phyloP scores from a whole-genome alignment of 2,329 filamentous ascomycete species.

The Aspergillus tanneri region DNA sequence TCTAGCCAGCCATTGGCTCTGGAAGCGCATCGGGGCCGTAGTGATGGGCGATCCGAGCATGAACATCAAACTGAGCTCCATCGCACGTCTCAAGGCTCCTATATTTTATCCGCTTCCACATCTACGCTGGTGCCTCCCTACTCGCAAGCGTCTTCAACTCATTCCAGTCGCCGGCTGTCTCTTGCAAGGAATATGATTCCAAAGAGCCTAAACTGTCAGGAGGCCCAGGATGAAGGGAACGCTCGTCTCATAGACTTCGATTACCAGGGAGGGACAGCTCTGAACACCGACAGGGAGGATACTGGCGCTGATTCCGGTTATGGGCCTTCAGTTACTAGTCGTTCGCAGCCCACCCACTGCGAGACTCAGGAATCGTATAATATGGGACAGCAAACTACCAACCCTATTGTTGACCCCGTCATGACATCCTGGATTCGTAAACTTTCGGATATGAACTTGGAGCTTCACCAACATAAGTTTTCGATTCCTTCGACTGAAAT shows the following conservation, averaged over 20 bases:
- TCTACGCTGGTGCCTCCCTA: neutral
- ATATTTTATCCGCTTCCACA: neutral
- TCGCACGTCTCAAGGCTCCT: neutral
- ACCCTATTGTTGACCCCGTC: neutral
- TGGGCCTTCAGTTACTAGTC: neutral
- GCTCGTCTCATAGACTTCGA: neutral
- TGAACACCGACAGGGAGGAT: conserved; percentile 1
- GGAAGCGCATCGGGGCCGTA: neutral
- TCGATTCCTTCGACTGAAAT: neutral
- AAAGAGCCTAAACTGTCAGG: neutral
- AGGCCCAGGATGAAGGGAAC: neutral
- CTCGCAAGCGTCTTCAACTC: neutral
- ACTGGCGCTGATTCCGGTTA: neutral
- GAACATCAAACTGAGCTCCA: neutral
- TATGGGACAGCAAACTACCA: neutral
- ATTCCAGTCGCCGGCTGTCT: neutral
- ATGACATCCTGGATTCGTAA: conserved; percentile 7
- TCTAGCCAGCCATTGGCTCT: neutral
- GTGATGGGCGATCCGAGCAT: neutral
- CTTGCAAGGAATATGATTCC: neutral
- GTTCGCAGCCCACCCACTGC: neutral
- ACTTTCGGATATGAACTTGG: conserved; percentile 5
- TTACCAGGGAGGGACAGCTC: neutral
- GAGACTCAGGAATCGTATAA: neutral
- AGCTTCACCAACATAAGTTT: conserved; percentile 2